Evolutionary conservation across 2,329 filamentous ascomycete species (phyloP).

Genomic region (Drechslerella dactyloides): DNA sequence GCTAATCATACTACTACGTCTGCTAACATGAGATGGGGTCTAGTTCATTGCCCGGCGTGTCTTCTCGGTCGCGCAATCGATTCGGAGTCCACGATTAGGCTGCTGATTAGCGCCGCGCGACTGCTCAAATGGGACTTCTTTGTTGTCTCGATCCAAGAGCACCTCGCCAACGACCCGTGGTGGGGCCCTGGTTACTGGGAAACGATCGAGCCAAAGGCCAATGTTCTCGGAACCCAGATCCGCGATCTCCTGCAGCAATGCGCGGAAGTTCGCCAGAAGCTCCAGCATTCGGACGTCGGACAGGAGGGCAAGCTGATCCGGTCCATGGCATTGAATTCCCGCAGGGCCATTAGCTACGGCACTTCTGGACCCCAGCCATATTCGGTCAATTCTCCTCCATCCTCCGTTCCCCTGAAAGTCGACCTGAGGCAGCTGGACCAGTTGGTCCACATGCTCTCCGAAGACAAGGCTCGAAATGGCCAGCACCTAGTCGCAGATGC

Average conservation of each 20-base stretch:
- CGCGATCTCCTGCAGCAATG: slow-evolving; percentile 46
- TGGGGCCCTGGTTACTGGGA: slow-evolving; percentile 50
- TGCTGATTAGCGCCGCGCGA: slow-evolving; percentile 39
- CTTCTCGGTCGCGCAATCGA: slow-evolving; percentile 49
- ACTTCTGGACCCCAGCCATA: slow-evolving; percentile 1
- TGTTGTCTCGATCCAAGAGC: slow-evolving; percentile 41
- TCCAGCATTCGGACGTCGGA: slow-evolving; percentile 17
- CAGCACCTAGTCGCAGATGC: slow-evolving; percentile 11
- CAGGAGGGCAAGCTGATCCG: slow-evolving; percentile 21
- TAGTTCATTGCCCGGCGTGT: slow-evolving; percentile 43
- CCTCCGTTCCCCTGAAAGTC: slow-evolving; percentile 38
- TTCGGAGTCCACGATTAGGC: slow-evolving; percentile 45
- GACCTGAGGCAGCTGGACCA: slow-evolving; percentile 41
- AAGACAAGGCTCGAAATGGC: slow-evolving; percentile 4
- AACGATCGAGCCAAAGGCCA: slow-evolving; percentile 49
- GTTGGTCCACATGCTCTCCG: slow-evolving; percentile 26
- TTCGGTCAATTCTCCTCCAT: slow-evolving; percentile 14
- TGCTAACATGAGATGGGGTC: not conserved
- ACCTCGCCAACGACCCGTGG: slow-evolving; percentile 43
- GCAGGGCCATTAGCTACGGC: slow-evolving; percentile 27
- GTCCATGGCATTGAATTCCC: slow-evolving; percentile 10
- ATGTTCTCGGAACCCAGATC: slow-evolving; percentile 40
- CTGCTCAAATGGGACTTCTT: slow-evolving; percentile 48
- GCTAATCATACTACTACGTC: not conserved
- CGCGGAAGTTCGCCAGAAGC: slow-evolving; percentile 24